A percentile compares a stretch with the other conserved stretches of the same genome.
Evolutionary conservation across 768 basidiomycete species (phyloP).

Genomic region (Gloeostereum incarnatum): DNA sequence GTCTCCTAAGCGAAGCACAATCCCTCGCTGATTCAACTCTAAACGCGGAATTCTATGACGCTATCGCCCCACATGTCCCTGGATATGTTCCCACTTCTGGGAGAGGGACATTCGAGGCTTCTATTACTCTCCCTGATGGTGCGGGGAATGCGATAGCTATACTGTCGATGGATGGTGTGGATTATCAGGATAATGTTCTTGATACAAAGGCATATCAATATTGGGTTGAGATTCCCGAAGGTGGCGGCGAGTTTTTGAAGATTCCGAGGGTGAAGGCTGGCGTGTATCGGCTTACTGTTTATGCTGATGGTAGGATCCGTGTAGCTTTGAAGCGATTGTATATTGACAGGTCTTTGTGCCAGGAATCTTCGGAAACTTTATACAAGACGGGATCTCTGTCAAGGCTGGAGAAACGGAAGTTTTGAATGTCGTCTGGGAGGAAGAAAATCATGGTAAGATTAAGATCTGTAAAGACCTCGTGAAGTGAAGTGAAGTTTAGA

Average conservation of each 20-base stretch:
- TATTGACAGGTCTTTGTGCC: neutral
- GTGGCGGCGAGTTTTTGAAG: conserved; percentile 8
- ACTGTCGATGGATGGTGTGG: conserved; percentile 14
- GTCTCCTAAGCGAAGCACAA: conserved; percentile 15
- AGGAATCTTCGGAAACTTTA: conserved; percentile 19
- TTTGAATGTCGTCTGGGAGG: conserved; percentile 10
- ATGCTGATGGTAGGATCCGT: conserved; percentile 8
- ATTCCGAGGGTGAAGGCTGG: conserved; percentile 17
- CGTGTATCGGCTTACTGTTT: conserved; percentile 16
- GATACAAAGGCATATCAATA: conserved; percentile 16
- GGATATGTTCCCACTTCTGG: conserved; percentile 12
- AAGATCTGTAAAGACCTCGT: neutral
- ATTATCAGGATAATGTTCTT: conserved; percentile 13
- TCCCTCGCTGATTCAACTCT: conserved; percentile 13
- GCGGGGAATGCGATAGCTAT: conserved; percentile 12
- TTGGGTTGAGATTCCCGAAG: conserved; percentile 11
- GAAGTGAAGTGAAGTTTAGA: too few relatives aligned
- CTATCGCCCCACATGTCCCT: conserved; percentile 14
- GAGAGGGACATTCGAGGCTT: conserved; percentile 12
- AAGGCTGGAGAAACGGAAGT: conserved; percentile 7
- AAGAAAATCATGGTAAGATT: conserved; percentile 11
- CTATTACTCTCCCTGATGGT: conserved; percentile 9
- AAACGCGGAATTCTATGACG: conserved; percentile 20
- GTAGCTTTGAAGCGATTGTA: neutral
- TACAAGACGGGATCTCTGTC: conserved; percentile 13